Evolutionary conservation across 2,329 filamentous ascomycete species (phyloP), one percentile per base, ranked within the genome.

Genomic region (Chrysoporthe cubensis): DNA sequence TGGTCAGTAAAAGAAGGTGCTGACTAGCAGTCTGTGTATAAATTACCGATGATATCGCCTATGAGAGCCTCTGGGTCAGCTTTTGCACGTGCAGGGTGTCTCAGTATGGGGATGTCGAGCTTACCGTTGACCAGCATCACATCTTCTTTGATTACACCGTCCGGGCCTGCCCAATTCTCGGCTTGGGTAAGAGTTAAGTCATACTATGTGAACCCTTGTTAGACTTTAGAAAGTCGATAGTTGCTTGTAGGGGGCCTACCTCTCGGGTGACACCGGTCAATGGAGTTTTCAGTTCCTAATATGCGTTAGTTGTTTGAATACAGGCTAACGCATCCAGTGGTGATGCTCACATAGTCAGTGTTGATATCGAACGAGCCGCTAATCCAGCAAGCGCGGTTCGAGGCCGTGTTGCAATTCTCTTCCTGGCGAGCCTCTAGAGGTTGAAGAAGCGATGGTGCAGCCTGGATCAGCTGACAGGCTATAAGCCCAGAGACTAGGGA

Each of bases 81-180:
- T 11, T 32, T 11, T 37, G 11, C 34, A 7, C 60, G 57, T 71
- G 66, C 64, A 13, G 71, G 16, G 11, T 40, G 34, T n/a, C 42
- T 73, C 42, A n/a, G 9, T 48, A n/a, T 8, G 18, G n/a, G 26
- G 21, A 58, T 14, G 61, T 42, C n/a, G 3, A 32, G 5, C 21
- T 32, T 79, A 58, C 81, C 80, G 71, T 86, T 85, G 71, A 87
- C 74, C 46, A 87, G 76, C 75, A 90, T 83, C 4, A 73, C 73
- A 50, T 73, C 72, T 5, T 72, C 59, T 67, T 77, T 76, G 52
- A 70, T 64, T 1, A 75, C 71, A 2, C 75, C 75, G 70, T 77
- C 75, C 0, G 74, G 73, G 1, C 74, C 75, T 8, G 62, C 57
- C 74, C 74, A 76, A 62, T 75, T 74, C 57, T 75, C 71, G 1